Percentiles rank a stretch among this genome's conserved stretches.
Evolutionary conservation across 441 rosid species (phyloP).

Genomic region (Iberis amara): DNA sequence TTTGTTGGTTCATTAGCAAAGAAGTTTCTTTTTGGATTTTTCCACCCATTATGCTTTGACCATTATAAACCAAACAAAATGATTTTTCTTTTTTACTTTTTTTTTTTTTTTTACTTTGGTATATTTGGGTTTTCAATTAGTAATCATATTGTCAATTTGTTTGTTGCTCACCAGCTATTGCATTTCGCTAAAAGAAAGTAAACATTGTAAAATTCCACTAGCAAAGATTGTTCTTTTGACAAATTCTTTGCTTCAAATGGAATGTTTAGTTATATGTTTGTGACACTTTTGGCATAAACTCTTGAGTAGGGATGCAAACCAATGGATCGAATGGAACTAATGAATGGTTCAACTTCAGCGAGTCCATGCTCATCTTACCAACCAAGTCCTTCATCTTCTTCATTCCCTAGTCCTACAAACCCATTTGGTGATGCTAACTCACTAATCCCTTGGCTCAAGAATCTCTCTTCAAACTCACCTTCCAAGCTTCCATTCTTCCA

Average conservation of each 20-base stretch:
- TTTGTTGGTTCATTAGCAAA: too few species aligned
- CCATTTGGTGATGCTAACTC: conserved; percentile 69
- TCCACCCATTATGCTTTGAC: too few species aligned
- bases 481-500: conserved; percentile 62
- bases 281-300: not conserved
- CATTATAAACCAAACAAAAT: conserved; percentile 19
- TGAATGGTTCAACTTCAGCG: conserved; percentile 84
- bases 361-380: conserved; percentile 89
- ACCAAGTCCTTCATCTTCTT: conserved; percentile 85
- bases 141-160: conserved; percentile 19
- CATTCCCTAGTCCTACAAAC: conserved; percentile 75
- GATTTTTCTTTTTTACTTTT: conserved; percentile 9
- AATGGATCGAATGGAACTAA: conserved; percentile 58
- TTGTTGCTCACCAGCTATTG: conserved; percentile 13
- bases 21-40: too few species aligned
- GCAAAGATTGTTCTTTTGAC: not conserved
- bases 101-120: conserved; percentile 17
- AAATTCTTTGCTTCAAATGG: not conserved
- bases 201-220: not conserved
- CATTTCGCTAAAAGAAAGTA: not conserved
- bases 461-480: conserved; percentile 77
- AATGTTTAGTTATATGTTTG: conserved; percentile 9
- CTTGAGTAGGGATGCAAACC: conserved; percentile 80
- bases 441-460: conserved; percentile 93
- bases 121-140: conserved; percentile 13